Evolutionary conservation across 1,284 basidiomycete species (phyloP).

Genomic region (Apiotrichum porosum): DNA sequence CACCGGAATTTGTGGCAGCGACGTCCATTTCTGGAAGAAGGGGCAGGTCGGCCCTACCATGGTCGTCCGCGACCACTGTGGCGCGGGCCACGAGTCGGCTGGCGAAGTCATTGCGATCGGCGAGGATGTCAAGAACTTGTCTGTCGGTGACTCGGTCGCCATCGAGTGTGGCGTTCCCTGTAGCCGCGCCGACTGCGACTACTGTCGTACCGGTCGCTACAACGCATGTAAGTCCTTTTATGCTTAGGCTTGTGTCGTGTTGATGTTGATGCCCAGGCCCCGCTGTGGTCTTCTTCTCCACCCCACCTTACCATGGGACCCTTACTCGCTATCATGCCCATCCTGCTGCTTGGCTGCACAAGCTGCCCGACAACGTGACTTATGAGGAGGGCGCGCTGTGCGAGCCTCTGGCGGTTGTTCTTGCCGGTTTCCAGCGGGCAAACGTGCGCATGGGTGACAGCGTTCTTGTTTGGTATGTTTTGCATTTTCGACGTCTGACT

Average conservation of each 20-base stretch:
- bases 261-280: conserved; percentile 36
- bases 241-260: no score
- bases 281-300: conserved; percentile 51
- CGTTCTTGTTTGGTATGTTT: conserved; percentile 47
- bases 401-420: conserved; percentile 53
- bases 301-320: conserved; percentile 52
- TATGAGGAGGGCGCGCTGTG: conserved; percentile 54
- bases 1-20: conserved; percentile 51
- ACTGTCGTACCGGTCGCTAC: conserved; percentile 53
- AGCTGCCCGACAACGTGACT: conserved; percentile 50
- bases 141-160: conserved; percentile 51
- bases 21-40: conserved; percentile 55
- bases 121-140: conserved; percentile 44
- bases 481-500: neutral
- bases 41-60: conserved; percentile 48
- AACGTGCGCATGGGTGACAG: conserved; percentile 51
- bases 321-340: conserved; percentile 53
- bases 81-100: conserved; percentile 49
- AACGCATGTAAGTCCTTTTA: conserved; percentile 53
- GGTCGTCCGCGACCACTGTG: conserved; percentile 47
- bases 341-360: conserved; percentile 55
- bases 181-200: conserved; percentile 49
- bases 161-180: conserved; percentile 56
- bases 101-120: conserved; percentile 51
- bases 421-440: conserved; percentile 53